Base-by-base conservation (phyloP, 2,329 filamentous ascomycete genomes). In the Scedosporium minutisporum region DNA sequence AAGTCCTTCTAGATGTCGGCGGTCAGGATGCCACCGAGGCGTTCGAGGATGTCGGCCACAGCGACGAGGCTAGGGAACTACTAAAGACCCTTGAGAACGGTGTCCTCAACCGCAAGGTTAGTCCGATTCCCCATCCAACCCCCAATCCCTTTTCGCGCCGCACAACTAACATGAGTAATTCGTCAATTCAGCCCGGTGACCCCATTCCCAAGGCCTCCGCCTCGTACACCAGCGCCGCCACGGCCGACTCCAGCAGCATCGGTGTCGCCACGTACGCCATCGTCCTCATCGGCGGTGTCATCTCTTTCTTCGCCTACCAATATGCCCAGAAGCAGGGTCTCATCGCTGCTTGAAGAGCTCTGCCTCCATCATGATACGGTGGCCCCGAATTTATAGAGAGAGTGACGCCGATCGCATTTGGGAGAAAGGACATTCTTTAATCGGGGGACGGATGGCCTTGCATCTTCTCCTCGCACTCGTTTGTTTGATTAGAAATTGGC, bases 41-140 rank as follows among this genome's bases (percentile, higher is more conserved):
- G 65, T 99, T 99, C 75, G 95, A 99, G 82, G 95, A 99, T 78
- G 95, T 99, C 72, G 95, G 95, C 73, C 95, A 99, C 88, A 96
- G 90, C 71, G 95, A 99, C 77, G 95, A 99, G 83, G 95, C 95
- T 68, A 89, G 95, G 68, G 93, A 97, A 81, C 93, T 96, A 68
- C 87, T 99, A 63, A 87, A 89, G 38, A 85, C 86, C 71, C 80
- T 96, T 67, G 77, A 87, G 61, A 83, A 95, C 68, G 93, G 91
- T 67, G 82, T 74, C 44, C 77, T 97, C 75, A 96, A 96, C 87
- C 85, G 91, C 76, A 75, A 84, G 82, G 91, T 96, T 83, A 71
- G 86, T 74, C 6, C 4, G 63, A 58, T 41, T 18, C 29, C 48
- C 21, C 27, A 33, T 14, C 59, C 25, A 58, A 25, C 51, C 27